A percentile compares a stretch with the other conserved stretches of the same genome.
Conservation (phyloP, 148 eudicot species). For the Arctostaphylos glauca region DNA sequence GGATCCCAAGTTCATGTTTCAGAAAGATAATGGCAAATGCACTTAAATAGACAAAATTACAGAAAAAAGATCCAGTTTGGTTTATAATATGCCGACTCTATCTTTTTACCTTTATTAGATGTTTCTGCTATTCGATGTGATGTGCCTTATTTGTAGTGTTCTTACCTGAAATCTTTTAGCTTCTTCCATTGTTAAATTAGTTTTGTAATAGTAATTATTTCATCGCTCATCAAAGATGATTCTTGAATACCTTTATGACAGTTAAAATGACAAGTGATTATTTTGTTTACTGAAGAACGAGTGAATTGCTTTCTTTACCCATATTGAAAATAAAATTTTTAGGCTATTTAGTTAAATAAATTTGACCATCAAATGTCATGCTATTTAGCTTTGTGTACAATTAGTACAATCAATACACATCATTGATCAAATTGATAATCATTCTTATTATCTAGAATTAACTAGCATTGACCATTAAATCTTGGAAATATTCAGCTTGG, state of each 20-base stretch:
- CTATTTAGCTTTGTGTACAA: too few species aligned
- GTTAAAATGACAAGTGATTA: not conserved
- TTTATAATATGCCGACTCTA: not conserved
- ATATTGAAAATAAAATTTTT: too few species aligned
- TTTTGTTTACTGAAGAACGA: not conserved
- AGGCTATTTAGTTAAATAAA: too few species aligned
- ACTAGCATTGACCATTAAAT: too few species aligned
- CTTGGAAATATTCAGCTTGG: too few species aligned
- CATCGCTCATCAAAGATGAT: not conserved
- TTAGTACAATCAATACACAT: too few species aligned
- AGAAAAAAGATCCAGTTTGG: not conserved
- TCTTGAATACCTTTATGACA: not conserved
- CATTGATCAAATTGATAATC: too few species aligned
- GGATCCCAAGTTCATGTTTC: not conserved
- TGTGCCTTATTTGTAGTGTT: not conserved
- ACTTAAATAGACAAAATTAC: too few species aligned
- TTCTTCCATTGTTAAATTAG: not conserved
- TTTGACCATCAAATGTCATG: too few species aligned
- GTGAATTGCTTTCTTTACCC: conserved; percentile 1
- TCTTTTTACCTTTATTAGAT: not conserved
- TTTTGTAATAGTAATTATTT: too few species aligned
- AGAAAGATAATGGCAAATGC: not conserved
- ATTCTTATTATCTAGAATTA: too few species aligned
- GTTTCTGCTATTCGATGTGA: not conserved
- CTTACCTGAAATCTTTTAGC: not conserved